Evolutionary conservation across 805 yeast genomes (phyloP).

Genomic region (Zygoascus ofunaensis): DNA sequence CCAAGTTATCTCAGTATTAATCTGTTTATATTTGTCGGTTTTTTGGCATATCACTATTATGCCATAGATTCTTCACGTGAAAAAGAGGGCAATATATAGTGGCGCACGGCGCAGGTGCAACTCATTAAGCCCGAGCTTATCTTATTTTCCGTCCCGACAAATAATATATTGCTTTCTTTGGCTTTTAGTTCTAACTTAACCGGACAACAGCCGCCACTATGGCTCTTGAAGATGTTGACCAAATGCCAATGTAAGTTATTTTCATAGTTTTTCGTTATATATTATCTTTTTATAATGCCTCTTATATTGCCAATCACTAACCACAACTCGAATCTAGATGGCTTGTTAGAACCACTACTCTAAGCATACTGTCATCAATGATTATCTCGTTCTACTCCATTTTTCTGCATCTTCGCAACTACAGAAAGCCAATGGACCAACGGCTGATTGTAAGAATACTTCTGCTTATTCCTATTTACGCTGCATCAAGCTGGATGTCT

Average conservation of each 20-base stretch:
- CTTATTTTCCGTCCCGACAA: too few relatives aligned
- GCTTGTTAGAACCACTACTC: conserved; percentile 5
- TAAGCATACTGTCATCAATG: conserved; percentile 23
- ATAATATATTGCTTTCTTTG: too few relatives aligned
- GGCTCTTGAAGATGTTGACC: conserved; percentile 1
- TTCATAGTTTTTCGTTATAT: too few relatives aligned
- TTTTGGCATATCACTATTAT: too few relatives aligned
- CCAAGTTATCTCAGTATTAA: neutral
- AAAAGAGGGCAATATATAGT: too few relatives aligned
- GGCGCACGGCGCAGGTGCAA: too few relatives aligned
- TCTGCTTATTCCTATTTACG: conserved; percentile 72
- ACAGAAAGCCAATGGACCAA: conserved; percentile 84
- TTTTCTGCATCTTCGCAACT: conserved; percentile 51
- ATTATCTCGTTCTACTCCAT: conserved; percentile 40
- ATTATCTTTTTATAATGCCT: neutral
- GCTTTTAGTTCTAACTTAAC: too few relatives aligned
- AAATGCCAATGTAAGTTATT: conserved; percentile 1
- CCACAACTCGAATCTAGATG: too few relatives aligned
- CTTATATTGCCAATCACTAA: too few relatives aligned
- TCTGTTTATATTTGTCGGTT: neutral
- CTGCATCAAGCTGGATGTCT: conserved; percentile 57
- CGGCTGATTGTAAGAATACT: conserved; percentile 75
- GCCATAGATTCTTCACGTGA: too few relatives aligned
- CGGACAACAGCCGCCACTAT: too few relatives aligned
- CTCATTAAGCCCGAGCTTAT: too few relatives aligned